Base-by-base conservation (phyloP, 2,329 filamentous ascomycete genomes). In the Trichoderma breve region DNA sequence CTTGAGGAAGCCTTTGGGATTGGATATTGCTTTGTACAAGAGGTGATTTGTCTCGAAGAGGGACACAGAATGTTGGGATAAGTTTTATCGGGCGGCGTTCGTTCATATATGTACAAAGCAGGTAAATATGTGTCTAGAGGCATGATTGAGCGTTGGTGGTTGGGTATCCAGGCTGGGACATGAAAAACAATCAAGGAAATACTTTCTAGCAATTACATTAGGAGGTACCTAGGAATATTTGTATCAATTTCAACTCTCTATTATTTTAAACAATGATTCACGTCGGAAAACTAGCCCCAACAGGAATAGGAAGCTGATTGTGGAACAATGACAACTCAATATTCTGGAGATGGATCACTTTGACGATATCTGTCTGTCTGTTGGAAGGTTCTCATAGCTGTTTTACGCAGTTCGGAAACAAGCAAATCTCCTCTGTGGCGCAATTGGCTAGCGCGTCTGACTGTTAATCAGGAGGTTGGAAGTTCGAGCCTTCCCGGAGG, bases 1-100 rank as follows among this genome's bases (percentile, higher is more conserved):
- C 79, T 82, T 96, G 82, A 86, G 93, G 77, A 97, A 97, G 84
- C 93, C 93, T 0, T 74, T 95, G 53, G 90, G 85, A 2, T 81
- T 94, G 79, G 82, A 90, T 65, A 77, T 81, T 65, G 77, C 76
- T 0, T 55, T 81, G 36, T 77, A 74, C 53, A 77, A 73, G 62
- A 78, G 79, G 26, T 76, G 51, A 15, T 67, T 60, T 7, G 28
- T 18, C 28, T 51, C 39, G 4, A 39, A 4, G 47, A 15, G 30
- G 51, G 6, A 12, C n/a, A 4, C 0, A 15, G 15, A 0, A 6
- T 12, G 26, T n/a, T 67, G 15, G 30, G 8, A 57, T 67, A 6
- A 21, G 47, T 14, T 12, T 53, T 24, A 24, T 53, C 21, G 47
- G 47, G 9, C n/a, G n/a, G n/a, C 11, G 5, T 53, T 53, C 14